phyloP scores from a whole-genome alignment of 257 asterid species.

The Solanum piurae region DNA sequence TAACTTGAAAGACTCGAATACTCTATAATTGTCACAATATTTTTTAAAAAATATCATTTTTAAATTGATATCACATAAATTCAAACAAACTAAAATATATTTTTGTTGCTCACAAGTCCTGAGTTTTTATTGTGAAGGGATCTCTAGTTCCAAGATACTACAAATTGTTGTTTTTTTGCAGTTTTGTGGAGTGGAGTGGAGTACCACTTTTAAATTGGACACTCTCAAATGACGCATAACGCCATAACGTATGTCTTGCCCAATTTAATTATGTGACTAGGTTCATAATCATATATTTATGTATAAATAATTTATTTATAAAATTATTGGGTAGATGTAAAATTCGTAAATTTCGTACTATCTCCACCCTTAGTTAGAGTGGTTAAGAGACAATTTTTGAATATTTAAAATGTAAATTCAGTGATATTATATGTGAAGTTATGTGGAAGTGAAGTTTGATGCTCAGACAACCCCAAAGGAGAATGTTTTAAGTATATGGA shows the following conservation, averaged over 20 bases:
- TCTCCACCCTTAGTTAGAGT: no score
- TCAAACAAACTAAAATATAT: not conserved
- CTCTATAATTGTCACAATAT: no score
- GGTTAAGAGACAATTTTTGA: no score
- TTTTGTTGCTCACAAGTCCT: not conserved
- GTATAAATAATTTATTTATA: no score
- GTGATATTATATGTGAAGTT: no score
- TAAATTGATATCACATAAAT: no score
- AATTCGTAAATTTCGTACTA: no score
- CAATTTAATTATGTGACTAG: not conserved
- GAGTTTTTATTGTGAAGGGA: not conserved
- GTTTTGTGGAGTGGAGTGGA: not conserved
- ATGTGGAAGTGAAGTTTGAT: not conserved
- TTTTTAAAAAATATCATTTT: no score
- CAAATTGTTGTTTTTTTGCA: not conserved
- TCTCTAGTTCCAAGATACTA: not conserved
- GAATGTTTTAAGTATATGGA: not conserved
- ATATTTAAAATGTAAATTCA: no score
- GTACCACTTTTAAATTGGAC: not conserved
- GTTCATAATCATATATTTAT: not conserved
- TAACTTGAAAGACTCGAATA: no score
- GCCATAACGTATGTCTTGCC: not conserved
- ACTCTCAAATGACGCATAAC: not conserved
- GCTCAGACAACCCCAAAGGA: not conserved
- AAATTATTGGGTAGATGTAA: not conserved